These are phyloP conservation scores for Excoecaria cochinchinensis DNA, from an alignment of 345 rosid genomes.

Conservation along the genomic window DNA sequence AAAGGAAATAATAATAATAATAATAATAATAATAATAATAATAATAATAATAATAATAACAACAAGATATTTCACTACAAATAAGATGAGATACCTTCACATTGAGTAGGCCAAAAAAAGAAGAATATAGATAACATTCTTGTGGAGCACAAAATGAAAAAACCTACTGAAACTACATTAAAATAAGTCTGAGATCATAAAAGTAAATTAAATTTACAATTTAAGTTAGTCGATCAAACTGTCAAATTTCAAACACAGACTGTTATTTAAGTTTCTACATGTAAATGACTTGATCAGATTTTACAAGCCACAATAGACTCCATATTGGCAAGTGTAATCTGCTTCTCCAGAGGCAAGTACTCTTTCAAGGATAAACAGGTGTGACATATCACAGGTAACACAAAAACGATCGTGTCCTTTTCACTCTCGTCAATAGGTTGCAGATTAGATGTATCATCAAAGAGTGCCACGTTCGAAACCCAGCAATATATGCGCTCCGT, in stretches of 20 bases:
- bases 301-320: slow-evolving; percentile 17
- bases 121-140: too few relatives aligned
- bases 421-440: slow-evolving; percentile 50
- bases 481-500: slow-evolving; percentile 62
- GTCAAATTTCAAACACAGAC: not conserved
- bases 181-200: too few relatives aligned
- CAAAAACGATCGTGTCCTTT: slow-evolving; percentile 37
- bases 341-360: slow-evolving; percentile 70
- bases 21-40: too few relatives aligned
- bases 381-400: slow-evolving; percentile 50
- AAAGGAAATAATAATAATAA: too few relatives aligned
- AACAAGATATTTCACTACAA: too few relatives aligned
- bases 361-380: slow-evolving; percentile 55
- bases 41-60: too few relatives aligned
- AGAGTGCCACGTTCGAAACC: slow-evolving; percentile 18
- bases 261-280: not conserved
- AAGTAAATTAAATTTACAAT: not conserved
- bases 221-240: not conserved
- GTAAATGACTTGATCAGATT: not conserved
- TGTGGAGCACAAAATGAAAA: too few relatives aligned
- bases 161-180: too few relatives aligned
- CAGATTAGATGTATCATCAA: slow-evolving; percentile 22
- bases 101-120: too few relatives aligned
- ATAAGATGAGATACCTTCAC: too few relatives aligned
- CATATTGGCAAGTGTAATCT: slow-evolving; percentile 65